Evolutionary conservation across 305 asterid species (phyloP).

Genomic region (Withania somnifera): DNA sequence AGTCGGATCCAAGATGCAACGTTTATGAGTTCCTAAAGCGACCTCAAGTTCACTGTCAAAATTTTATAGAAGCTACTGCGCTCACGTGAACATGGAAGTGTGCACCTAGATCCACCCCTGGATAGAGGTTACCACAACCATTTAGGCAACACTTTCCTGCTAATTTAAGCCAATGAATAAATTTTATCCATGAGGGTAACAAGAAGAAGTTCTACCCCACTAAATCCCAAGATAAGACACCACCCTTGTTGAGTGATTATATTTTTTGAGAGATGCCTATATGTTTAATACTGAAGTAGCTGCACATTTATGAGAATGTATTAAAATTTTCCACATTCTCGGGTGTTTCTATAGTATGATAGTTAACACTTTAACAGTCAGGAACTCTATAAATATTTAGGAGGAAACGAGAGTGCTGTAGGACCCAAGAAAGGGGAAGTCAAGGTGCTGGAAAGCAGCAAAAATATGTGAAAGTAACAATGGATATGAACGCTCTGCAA

Average conservation of each 20-base stretch:
- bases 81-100: not conserved
- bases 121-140: not conserved
- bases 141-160: not conserved
- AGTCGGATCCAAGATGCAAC: not conserved
- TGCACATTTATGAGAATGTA: not conserved
- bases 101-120: not conserved
- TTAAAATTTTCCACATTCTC: not conserved
- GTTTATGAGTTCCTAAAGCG: not conserved
- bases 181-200: not conserved
- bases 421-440: not conserved
- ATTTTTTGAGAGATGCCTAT: not conserved
- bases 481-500: not conserved
- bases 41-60: not conserved
- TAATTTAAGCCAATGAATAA: not conserved
- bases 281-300: not conserved
- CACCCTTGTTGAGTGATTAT: not conserved
- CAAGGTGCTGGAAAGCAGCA: not conserved
- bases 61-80: not conserved
- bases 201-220: not conserved
- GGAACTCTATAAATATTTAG: not conserved
- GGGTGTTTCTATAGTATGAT: not conserved
- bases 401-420: not conserved
- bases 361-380: not conserved
- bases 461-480: not conserved
- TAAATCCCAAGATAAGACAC: not conserved